Conservation (phyloP, 495 filamentous ascomycete species). For the Penicillium alfredii region DNA sequence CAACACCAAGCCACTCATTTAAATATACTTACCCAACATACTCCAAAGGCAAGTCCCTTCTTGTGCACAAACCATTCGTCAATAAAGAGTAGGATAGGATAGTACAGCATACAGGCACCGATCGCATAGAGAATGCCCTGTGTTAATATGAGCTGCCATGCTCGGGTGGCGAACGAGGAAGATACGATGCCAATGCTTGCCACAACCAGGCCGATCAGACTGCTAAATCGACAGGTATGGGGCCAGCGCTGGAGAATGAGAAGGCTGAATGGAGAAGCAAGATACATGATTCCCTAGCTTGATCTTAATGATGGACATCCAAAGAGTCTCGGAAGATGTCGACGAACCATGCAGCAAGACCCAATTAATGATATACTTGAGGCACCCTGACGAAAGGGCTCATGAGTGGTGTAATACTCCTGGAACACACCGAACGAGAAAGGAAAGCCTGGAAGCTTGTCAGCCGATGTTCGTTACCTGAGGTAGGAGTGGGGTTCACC, state of each 20-base stretch:
- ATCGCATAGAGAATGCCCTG: constrained; percentile 48
- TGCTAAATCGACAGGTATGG: constrained; percentile 30
- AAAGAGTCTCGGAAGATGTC: no score
- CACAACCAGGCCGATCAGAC: constrained; percentile 30
- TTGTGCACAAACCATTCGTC: constrained; percentile 50
- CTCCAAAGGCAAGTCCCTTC: constrained; percentile 45
- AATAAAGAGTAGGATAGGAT: constrained; percentile 42
- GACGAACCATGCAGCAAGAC: constrained; percentile 39
- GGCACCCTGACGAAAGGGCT: constrained; percentile 39
- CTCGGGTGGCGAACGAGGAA: constrained; percentile 40
- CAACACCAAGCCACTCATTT: no score
- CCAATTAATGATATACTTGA: constrained; percentile 42
- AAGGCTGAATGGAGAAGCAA: constrained; percentile 42
- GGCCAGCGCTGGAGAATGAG: constrained; percentile 34
- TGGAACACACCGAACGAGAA: constrained; percentile 59
- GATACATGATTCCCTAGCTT: constrained; percentile 44
- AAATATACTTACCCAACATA: constrained; percentile 40
- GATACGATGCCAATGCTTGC: no score
- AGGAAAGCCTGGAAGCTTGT: constrained; percentile 49
- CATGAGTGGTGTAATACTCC: constrained; percentile 47
- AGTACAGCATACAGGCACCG: constrained; percentile 41
- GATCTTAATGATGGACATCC: no score
- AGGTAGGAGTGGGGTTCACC: no score
- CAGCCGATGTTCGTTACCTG: no score
- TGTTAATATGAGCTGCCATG: constrained; percentile 41